Conservation (phyloP, 2,329 filamentous ascomycete species). For the Erysiphe pulchra region DNA sequence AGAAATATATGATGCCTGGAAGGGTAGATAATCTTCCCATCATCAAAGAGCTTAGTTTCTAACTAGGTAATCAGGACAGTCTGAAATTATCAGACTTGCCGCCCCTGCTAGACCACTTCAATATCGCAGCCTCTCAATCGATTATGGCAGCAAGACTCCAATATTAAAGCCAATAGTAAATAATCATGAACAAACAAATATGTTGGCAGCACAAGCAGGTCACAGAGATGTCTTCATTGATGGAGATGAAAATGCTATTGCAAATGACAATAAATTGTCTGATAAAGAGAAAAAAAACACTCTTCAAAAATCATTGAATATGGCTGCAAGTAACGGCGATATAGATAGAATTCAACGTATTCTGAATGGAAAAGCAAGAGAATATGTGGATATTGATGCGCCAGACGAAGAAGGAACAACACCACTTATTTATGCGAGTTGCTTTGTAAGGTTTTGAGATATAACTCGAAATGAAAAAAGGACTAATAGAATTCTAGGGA, state of each 20-base stretch:
- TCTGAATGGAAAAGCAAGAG: conserved; percentile 44
- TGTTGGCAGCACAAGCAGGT: conserved; percentile 84
- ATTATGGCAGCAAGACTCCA: conserved; percentile 40
- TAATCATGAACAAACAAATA: conserved; percentile 75
- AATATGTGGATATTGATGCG: conserved; percentile 62
- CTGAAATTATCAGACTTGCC: conserved; percentile 76
- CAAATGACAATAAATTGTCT: conserved; percentile 46
- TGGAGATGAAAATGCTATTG: conserved; percentile 58
- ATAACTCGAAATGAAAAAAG: not conserved
- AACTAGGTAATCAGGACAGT: conserved; percentile 40
- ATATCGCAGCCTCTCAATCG: conserved; percentile 58
- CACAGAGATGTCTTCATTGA: conserved; percentile 48
- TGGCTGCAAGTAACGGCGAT: conserved; percentile 93
- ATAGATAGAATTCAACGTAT: conserved; percentile 55
- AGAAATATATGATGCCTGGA: conserved; percentile 97
- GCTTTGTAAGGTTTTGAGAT: conserved; percentile 39
- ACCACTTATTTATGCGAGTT: conserved; percentile 93
- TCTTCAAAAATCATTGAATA: conserved; percentile 70
- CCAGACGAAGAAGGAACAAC: conserved; percentile 86
- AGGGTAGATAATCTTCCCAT: conserved; percentile 29
- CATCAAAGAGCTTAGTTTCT: conserved; percentile 2
- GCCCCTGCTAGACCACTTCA: conserved; percentile 60
- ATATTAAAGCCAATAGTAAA: conserved; percentile 41
- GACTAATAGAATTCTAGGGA: conserved; percentile 25
- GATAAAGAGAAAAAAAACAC: conserved; percentile 54